Evolutionary conservation across 805 yeast species (phyloP).

Genomic region (Starmerella powellii): DNA sequence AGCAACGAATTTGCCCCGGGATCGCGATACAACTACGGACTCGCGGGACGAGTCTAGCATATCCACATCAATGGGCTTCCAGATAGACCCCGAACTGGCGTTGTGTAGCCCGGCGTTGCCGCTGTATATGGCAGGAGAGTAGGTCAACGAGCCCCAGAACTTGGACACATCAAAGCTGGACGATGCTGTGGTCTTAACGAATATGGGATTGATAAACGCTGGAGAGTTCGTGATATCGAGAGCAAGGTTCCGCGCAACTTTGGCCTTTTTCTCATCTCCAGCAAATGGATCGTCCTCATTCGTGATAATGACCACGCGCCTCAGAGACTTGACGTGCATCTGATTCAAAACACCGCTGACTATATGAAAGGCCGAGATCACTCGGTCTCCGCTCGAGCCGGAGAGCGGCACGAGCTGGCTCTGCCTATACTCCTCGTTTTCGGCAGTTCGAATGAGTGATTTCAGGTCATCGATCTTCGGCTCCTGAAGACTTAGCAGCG

Average conservation of each 20-base stretch:
- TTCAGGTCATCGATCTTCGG: slow-evolving; percentile 18
- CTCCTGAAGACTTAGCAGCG: slow-evolving; percentile 7
- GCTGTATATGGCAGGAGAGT: background rate
- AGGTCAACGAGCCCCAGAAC: slow-evolving; percentile 19
- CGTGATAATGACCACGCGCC: slow-evolving; percentile 19
- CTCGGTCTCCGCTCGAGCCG: slow-evolving; percentile 1
- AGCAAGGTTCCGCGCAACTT: slow-evolving; percentile 25
- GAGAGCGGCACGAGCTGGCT: slow-evolving; percentile 3
- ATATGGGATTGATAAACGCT: slow-evolving; percentile 18
- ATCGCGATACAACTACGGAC: slow-evolving; percentile 8
- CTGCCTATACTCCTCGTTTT: background rate
- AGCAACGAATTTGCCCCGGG: slow-evolving; percentile 9
- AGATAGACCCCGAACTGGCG: slow-evolving; percentile 14
- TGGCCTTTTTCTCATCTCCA: slow-evolving; percentile 16
- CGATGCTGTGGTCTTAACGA: slow-evolving; percentile 5
- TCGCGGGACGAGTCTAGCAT: slow-evolving; percentile 3
- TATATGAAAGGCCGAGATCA: slow-evolving; percentile 7
- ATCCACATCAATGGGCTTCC: slow-evolving; percentile 7
- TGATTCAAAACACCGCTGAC: slow-evolving; percentile 15
- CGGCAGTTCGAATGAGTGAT: slow-evolving; percentile 14
- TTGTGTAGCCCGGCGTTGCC: no score
- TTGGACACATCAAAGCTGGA: slow-evolving; percentile 11
- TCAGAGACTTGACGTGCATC: slow-evolving; percentile 10
- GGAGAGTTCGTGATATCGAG: slow-evolving; percentile 18
- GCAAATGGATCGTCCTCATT: slow-evolving; percentile 18